These are phyloP conservation scores for Pluteus cervinus DNA, from an alignment of 768 basidiomycete genomes.

Conservation along the genomic window DNA sequence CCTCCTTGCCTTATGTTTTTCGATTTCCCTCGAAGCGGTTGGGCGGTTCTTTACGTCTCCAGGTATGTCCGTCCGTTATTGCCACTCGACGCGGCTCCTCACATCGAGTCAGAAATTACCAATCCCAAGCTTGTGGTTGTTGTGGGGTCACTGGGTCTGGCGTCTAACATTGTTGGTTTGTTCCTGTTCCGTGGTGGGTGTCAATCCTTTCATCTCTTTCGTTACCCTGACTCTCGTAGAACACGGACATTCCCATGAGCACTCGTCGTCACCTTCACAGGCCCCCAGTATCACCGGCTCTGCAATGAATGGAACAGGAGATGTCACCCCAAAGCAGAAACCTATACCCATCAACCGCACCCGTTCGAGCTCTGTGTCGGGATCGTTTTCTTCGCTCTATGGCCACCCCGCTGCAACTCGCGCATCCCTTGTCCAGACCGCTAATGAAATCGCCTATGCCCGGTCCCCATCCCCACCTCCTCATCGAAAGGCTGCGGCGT, in stretches of 20 bases:
- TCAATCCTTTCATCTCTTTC: constrained; percentile 2
- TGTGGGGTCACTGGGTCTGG: constrained; percentile 84
- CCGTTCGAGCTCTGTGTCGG: constrained; percentile 13
- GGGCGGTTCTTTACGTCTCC: constrained; percentile 83
- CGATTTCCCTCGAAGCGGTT: constrained; percentile 88
- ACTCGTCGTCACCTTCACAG: constrained; percentile 29
- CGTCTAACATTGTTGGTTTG: constrained; percentile 88
- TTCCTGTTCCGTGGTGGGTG: constrained; percentile 89
- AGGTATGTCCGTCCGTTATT: constrained; percentile 38
- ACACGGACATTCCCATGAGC: constrained; percentile 39
- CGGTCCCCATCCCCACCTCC: constrained; percentile 40
- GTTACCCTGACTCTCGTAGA: constrained; percentile 55
- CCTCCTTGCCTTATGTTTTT: constrained; percentile 93
- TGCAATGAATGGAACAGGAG: constrained; percentile 1
- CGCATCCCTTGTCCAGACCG: constrained; percentile 72
- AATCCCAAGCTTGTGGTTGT: constrained; percentile 85
- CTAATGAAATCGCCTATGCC: constrained; percentile 68
- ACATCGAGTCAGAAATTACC: constrained; percentile 59
- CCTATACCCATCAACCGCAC: constrained; percentile 5
- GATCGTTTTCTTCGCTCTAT: constrained; percentile 57
- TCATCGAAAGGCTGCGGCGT: constrained; percentile 16
- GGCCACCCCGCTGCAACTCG: constrained; percentile 71
- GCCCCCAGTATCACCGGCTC: constrained; percentile 30
- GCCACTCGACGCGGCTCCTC: constrained; percentile 6
- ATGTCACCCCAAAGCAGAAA: background rate